A percentile compares a stretch with the other conserved stretches of the same genome.
phyloP scores from a whole-genome alignment of 495 filamentous ascomycete genomes.

The Talaromyces ruber region DNA sequence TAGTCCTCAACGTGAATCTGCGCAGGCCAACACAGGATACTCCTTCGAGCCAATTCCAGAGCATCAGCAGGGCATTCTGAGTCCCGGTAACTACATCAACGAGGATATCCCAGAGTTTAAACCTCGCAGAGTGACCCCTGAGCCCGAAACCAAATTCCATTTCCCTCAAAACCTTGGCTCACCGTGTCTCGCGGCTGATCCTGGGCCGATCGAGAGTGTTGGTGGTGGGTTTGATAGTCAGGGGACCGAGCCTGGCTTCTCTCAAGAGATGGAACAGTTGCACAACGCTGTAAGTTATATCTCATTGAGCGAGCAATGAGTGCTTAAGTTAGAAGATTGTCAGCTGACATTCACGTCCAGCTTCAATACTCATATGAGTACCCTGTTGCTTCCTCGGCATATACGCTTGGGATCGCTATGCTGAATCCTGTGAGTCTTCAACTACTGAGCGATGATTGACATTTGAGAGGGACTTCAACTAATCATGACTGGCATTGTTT shows the following conservation, averaged over 20 bases:
- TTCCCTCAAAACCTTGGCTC: not conserved
- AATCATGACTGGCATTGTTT: not conserved
- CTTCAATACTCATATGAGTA: no score
- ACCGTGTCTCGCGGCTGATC: not conserved
- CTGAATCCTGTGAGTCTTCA: not conserved
- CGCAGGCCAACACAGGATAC: not conserved
- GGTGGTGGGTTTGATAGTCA: not conserved
- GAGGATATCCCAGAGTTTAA: not conserved
- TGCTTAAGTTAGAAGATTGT: no score
- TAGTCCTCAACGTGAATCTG: not conserved
- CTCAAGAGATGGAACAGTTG: no score
- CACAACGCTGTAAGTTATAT: no score
- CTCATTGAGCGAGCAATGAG: no score
- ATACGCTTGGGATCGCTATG: no score
- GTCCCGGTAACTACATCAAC: not conserved
- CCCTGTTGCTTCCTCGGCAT: no score
- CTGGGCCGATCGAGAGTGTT: no score
- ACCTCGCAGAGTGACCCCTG: not conserved
- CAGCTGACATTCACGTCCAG: no score
- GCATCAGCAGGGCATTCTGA: not conserved
- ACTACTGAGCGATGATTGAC: not conserved
- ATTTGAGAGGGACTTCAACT: not conserved
- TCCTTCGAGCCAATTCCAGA: not conserved
- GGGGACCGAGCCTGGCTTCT: no score
- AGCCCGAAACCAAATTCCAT: not conserved